phyloP scores from a whole-genome alignment of 768 basidiomycete genomes.

The Tulasnella sp. region DNA sequence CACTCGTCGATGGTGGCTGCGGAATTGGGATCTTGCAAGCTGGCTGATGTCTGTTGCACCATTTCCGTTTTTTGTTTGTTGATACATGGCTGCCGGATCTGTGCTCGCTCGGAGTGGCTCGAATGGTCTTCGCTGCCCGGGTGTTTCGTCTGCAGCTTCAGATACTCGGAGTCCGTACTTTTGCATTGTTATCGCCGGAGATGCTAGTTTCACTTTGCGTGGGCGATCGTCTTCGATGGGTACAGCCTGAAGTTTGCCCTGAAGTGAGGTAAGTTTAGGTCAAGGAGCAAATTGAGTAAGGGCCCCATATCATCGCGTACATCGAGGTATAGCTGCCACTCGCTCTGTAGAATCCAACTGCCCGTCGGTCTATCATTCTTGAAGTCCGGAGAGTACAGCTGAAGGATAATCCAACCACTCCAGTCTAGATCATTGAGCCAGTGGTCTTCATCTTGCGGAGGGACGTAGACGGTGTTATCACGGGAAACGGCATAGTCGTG shows the following conservation, averaged over 20 bases:
- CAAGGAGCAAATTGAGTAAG: neutral
- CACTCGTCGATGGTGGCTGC: neutral
- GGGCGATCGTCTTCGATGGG: neutral
- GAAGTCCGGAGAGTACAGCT: conserved; percentile 17
- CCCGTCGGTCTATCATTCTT: conserved; percentile 1
- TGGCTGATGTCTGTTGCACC: neutral
- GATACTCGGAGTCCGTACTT: neutral
- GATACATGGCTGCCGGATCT: neutral
- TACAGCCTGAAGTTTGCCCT: conserved; percentile 8
- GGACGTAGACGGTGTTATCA: neutral
- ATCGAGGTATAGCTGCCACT: conserved; percentile 7
- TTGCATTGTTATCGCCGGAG: neutral
- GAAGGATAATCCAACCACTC: neutral
- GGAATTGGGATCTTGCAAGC: neutral
- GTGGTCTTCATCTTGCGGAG: neutral
- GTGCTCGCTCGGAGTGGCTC: neutral
- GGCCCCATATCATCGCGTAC: neutral
- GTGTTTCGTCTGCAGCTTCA: neutral
- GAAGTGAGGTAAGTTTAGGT: neutral
- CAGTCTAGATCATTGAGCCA: neutral
- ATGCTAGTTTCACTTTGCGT: neutral
- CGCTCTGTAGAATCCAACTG: neutral
- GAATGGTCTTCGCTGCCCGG: neutral
- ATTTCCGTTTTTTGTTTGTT: neutral
- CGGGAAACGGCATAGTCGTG: conserved; percentile 11